phyloP scores from a whole-genome alignment of 352 stramenopile species.

The Phytophthora foliorum region DNA sequence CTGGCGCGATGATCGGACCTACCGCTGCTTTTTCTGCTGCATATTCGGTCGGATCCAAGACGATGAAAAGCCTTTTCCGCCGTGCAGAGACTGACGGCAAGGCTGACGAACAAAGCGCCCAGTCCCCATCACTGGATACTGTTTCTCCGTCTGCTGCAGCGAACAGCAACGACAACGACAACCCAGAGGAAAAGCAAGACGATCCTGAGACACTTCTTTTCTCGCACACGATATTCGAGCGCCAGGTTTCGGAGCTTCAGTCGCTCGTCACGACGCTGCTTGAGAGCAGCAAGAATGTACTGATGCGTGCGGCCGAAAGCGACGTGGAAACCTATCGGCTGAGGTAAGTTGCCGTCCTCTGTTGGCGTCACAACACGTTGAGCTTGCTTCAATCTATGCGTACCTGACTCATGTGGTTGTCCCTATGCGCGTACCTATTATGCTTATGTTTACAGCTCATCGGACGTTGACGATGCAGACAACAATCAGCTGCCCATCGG shows the following conservation, averaged over 20 bases:
- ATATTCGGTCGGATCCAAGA: slow-evolving; percentile 82
- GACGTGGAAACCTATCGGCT: slow-evolving; percentile 49
- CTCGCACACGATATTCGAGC: slow-evolving; percentile 80
- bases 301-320: slow-evolving; percentile 38
- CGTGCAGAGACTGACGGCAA: slow-evolving; percentile 39
- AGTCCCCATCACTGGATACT: slow-evolving; percentile 20
- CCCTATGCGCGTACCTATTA: slow-evolving; percentile 14
- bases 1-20: slow-evolving; percentile 76
- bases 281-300: slow-evolving; percentile 26
- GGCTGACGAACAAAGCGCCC: not conserved
- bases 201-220: slow-evolving; percentile 69
- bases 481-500: slow-evolving; percentile 19
- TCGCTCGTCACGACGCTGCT: slow-evolving; percentile 45
- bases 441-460: slow-evolving; percentile 16
- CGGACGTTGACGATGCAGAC: slow-evolving; percentile 32
- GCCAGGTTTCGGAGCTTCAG: slow-evolving; percentile 59
- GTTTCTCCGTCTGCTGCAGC: slow-evolving; percentile 18
- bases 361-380: not conserved
- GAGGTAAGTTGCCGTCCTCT: slow-evolving; percentile 23
- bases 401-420: slow-evolving; percentile 11
- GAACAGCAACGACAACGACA: slow-evolving; percentile 20
- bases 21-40: slow-evolving; percentile 72
- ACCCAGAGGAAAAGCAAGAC: slow-evolving; percentile 31
- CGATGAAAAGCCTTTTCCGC: slow-evolving; percentile 74
- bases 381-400: not conserved